A percentile compares a stretch with the other conserved stretches of the same genome.
Evolutionary conservation across 768 basidiomycete species (phyloP).

Genomic region (Tricholomella constricta): DNA sequence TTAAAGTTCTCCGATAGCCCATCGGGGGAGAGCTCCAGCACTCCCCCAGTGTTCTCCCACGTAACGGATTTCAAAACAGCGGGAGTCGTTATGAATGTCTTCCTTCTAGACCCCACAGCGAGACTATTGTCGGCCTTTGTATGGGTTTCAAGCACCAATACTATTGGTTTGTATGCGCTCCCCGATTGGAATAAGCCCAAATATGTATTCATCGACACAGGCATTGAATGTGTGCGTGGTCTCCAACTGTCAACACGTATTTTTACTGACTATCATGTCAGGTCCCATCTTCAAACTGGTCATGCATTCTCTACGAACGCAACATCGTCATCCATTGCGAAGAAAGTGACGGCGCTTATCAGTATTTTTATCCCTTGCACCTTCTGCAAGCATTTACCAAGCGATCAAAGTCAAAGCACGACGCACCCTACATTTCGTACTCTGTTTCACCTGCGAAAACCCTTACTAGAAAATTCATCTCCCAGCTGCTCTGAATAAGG

Average conservation of each 20-base stretch:
- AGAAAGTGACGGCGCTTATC: constrained; percentile 63
- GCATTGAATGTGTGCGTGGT: constrained; percentile 67
- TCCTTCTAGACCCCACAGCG: constrained; percentile 65
- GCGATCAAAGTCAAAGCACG: constrained; percentile 24
- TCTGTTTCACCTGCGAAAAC: constrained; percentile 46
- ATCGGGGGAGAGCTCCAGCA: constrained; percentile 37
- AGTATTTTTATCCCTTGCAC: constrained; percentile 67
- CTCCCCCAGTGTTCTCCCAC: constrained; percentile 53
- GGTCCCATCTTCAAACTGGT: constrained; percentile 75
- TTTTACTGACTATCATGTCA: constrained; percentile 23
- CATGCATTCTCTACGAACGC: constrained; percentile 64
- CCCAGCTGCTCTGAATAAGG: too few species aligned
- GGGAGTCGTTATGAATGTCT: constrained; percentile 78
- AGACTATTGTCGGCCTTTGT: constrained; percentile 68
- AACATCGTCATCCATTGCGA: constrained; percentile 78
- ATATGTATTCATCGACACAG: constrained; percentile 75
- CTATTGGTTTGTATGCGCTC: constrained; percentile 63
- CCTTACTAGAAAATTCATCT: constrained; percentile 54
- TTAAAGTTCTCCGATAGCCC: constrained; percentile 57
- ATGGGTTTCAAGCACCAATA: constrained; percentile 58
- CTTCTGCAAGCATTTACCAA: constrained; percentile 37
- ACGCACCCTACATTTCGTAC: constrained; percentile 41
- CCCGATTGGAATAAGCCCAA: constrained; percentile 66
- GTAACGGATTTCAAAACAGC: constrained; percentile 65
- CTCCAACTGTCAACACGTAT: neutral